Evolutionary conservation across 108 stramenopile species (phyloP).

Genomic region (Ochromonas danica): DNA sequence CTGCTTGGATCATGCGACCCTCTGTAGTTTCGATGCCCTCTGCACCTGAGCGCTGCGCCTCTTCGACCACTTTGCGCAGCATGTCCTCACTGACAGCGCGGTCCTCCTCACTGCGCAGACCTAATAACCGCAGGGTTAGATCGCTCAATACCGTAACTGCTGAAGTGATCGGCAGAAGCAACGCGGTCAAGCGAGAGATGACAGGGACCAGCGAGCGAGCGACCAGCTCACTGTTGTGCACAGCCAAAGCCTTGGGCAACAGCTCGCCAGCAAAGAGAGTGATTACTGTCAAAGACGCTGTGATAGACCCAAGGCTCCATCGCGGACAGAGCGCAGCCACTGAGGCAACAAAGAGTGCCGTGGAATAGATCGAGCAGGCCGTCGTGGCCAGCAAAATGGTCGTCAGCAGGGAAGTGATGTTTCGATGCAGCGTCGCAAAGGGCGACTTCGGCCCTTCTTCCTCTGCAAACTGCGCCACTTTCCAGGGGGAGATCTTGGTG

Average conservation of each 20-base stretch:
- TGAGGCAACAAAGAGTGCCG: constrained; percentile 69
- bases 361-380: constrained; percentile 70
- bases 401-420: constrained; percentile 88
- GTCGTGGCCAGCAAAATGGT: constrained; percentile 89
- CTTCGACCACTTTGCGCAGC: constrained; percentile 85
- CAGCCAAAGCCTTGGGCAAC: constrained; percentile 87
- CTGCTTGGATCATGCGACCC: constrained; percentile 93
- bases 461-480: constrained; percentile 83
- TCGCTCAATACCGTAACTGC: constrained; percentile 74
- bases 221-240: constrained; percentile 85
- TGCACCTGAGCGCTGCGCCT: constrained; percentile 72
- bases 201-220: constrained; percentile 83
- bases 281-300: constrained; percentile 67
- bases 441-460: constrained; percentile 74
- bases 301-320: constrained; percentile 76
- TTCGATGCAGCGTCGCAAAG: constrained; percentile 80
- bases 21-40: constrained; percentile 93
- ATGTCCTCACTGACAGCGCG: constrained; percentile 82
- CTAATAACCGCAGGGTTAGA: constrained; percentile 68
- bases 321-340: constrained; percentile 73
- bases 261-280: constrained; percentile 94
- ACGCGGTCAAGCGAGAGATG: constrained; percentile 70
- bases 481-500: constrained; percentile 94
- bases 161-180: constrained; percentile 82
- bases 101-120: constrained; percentile 69